A percentile compares a stretch with the other conserved stretches of the same genome.
phyloP scores from a whole-genome alignment of 2,329 filamentous ascomycete species.

The Rutstroemia sydowiana region DNA sequence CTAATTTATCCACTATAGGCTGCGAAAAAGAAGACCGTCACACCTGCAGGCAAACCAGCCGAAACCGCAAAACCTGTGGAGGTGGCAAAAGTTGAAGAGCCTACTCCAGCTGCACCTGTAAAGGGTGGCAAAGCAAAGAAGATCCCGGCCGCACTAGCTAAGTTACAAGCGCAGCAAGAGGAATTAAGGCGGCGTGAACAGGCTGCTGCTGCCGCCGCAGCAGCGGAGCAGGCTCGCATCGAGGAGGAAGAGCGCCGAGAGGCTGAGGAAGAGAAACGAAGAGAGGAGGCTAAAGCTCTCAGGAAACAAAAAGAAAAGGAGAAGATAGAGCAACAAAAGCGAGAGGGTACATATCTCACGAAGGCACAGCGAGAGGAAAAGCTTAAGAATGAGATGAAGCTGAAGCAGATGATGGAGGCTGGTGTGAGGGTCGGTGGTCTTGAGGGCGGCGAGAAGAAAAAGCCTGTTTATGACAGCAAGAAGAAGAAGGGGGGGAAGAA shows the following conservation, averaged over 20 bases:
- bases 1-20: constrained; percentile 43
- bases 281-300: constrained; percentile 64
- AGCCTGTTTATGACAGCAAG: constrained; percentile 66
- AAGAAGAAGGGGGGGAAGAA: constrained; percentile 65
- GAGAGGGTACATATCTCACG: constrained; percentile 78
- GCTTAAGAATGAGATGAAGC: constrained; percentile 67
- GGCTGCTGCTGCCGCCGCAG: constrained; percentile 48
- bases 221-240: constrained; percentile 57
- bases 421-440: constrained; percentile 64
- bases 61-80: constrained; percentile 47
- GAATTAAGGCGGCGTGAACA: constrained; percentile 60
- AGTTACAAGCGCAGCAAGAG: constrained; percentile 78
- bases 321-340: constrained; percentile 79
- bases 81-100: constrained; percentile 33
- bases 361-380: constrained; percentile 82
- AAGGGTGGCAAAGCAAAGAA: constrained; percentile 80
- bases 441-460: constrained; percentile 49
- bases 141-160: constrained; percentile 63
- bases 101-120: constrained; percentile 35
- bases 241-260: constrained; percentile 59
- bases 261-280: constrained; percentile 61
- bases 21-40: constrained; percentile 70
- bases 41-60: constrained; percentile 42
- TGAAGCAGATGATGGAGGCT: constrained; percentile 78
- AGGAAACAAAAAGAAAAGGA: constrained; percentile 87